Evolutionary conservation across 1,139 yeast genomes (phyloP), one percentile per base, ranked within the genome.

Genomic region (Candida albicans): DNA sequence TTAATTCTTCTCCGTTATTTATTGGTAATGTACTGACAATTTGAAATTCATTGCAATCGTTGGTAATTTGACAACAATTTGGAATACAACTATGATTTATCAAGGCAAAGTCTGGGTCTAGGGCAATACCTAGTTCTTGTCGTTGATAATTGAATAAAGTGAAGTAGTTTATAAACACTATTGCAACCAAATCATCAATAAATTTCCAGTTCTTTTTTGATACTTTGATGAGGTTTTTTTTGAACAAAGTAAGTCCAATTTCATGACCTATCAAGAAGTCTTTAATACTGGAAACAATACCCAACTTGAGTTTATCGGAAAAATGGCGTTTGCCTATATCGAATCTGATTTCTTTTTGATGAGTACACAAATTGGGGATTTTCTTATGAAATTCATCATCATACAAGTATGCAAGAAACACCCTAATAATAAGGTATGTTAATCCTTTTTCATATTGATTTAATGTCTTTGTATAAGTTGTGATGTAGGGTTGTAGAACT

Each of bases 21-120:
- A 70, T 52, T 2, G 51, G 46, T 6, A 50, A 44, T 14, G 57
- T 51, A 2, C 67, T 52, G 5, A 55, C 45, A 4, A 44, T 2
- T 52, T 35, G 36, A 35, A 13, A 44, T 18, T 46, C 46, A n/a
- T 38, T 28, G 11, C 8, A 30, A 4, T 52, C 47, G 14, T 51
- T 46, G 49, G 63, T 60, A 4, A 59, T 45, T 7, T 60, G 40
- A 8, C 54, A 44, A 29, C 64, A 57, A 44, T 72, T 63, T 7
- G 69, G 67, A n/a, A 54, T 41, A 46, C 69, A 64, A 3, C 64
- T 59, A 48, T 64, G 69, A 40, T 64, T 64, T 8, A 64, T 51
- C 32, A 70, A 47, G 6, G 75, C 54, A 47, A 70, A 62, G 3
- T 54, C 46, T 0, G 71, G 68, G 46, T 72, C 76, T 45, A 73